phyloP scores from a whole-genome alignment of 75 land plant genomes.

The Gnetum montanum region DNA sequence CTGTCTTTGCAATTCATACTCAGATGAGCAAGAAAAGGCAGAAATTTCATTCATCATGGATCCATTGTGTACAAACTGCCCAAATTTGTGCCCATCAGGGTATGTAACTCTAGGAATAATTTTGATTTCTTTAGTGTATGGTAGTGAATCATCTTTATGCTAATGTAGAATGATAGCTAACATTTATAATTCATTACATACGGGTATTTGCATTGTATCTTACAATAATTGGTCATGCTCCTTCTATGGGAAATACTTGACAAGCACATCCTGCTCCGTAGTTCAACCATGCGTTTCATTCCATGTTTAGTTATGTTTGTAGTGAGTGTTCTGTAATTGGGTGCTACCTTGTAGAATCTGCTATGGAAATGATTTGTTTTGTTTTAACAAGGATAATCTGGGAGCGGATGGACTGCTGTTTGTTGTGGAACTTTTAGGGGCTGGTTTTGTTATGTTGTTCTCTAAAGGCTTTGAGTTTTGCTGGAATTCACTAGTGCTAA shows the following conservation, averaged over 20 bases:
- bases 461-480: too few species aligned
- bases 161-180: not conserved
- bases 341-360: too few species aligned
- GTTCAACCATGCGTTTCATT: too few species aligned
- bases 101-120: constrained; percentile 14
- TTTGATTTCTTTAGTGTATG: not conserved
- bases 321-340: too few species aligned
- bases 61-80: constrained; percentile 94
- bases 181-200: not conserved
- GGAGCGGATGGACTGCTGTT: too few species aligned
- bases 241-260: not conserved
- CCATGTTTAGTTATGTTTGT: too few species aligned
- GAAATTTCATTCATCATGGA: constrained; percentile 39
- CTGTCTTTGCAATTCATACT: constrained; percentile 3
- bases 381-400: too few species aligned
- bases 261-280: not conserved
- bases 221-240: not conserved
- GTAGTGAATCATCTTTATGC: not conserved
- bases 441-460: too few species aligned
- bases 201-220: not conserved
- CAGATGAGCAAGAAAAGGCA: not conserved
- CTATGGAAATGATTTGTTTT: too few species aligned
- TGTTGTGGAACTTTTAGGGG: too few species aligned
- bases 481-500: too few species aligned
- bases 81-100: constrained; percentile 76